Evolutionary conservation across 345 rosid genomes (phyloP), one percentile per base, ranked within the genome.

Genomic region (Hirschfeldia incana): DNA sequence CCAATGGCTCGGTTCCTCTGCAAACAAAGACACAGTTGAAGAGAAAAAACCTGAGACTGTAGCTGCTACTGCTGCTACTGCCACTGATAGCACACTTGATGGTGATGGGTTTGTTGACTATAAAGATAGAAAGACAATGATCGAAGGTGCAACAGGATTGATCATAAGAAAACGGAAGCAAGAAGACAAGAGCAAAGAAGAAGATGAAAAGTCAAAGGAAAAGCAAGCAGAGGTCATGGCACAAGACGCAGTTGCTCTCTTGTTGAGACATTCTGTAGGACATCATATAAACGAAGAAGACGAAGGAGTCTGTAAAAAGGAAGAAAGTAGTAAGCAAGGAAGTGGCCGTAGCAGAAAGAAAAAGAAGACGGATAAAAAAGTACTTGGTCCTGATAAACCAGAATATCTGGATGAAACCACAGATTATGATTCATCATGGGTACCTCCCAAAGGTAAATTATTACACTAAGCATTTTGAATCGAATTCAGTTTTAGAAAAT

Each of bases 1-100:
- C 59, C 98, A 91, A 65, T 95, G 99, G 99, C 98, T 93, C 32
- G 98, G 99, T 71, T 94, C 98, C 39, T 85, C 91, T 29, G 86
- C 87, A 77, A 81, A 84, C 57, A 84, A 68, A 64, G 87, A 85
- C 65, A 46, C 30, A 34, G 37, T 87, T 33, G 76, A 75, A 70
- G 88, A 84, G 85, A 83, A 70, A 57, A 69, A 78, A 53, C 60
- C 61, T 73, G 88, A 79, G 82, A 66, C 63, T 28, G 83, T 83
- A 71, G 73, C 80, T 69, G 32, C 8, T 53, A 10, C 66, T 60
- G 60, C 49, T 16, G 34, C 30, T 51, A 15, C 66, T 59, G 60
- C 69, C 9, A 64, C 64, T 60, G 78, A 33, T 15, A 46, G 53
- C 55, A 70, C 77, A 8, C 80, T 85, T 71, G 92, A 85, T 63